Percentiles rank a stretch among this genome's conserved stretches.
phyloP scores from a whole-genome alignment of 116 monocot species.

The Cymodocea nodosa region DNA sequence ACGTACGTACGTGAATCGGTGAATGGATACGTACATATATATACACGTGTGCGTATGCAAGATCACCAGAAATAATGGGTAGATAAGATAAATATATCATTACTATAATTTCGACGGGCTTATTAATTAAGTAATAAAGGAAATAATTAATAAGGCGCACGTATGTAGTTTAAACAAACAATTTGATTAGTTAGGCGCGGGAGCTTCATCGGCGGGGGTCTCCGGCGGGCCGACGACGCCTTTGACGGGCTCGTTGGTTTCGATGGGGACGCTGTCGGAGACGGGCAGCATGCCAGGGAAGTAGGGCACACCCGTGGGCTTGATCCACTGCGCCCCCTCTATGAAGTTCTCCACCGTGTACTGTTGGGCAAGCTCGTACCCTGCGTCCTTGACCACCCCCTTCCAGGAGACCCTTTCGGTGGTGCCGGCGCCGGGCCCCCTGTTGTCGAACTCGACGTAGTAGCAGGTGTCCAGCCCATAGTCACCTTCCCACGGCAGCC shows the following conservation, averaged over 20 bases:
- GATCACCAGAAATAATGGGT: too few relatives aligned
- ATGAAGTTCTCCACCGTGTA: conserved; percentile 55
- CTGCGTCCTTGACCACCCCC: conserved; percentile 43
- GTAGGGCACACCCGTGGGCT: conserved; percentile 39
- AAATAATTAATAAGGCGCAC: too few relatives aligned
- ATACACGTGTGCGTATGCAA: too few relatives aligned
- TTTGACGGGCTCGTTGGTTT: not conserved
- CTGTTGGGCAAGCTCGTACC: conserved; percentile 19
- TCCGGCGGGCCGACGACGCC: not conserved
- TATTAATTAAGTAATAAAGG: too few relatives aligned
- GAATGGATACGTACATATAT: too few relatives aligned
- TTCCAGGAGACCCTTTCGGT: conserved; percentile 49
- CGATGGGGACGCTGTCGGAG: not conserved
- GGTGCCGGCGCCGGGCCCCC: conserved; percentile 39
- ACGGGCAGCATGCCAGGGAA: conserved; percentile 35
- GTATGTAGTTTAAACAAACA: too few relatives aligned
- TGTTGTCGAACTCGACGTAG: conserved; percentile 56
- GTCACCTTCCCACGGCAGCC: conserved; percentile 57
- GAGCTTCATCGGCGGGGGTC: too few relatives aligned
- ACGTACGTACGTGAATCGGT: too few relatives aligned
- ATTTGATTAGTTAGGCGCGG: too few relatives aligned
- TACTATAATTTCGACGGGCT: too few relatives aligned
- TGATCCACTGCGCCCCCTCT: conserved; percentile 43
- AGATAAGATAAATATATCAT: too few relatives aligned
- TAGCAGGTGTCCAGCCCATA: conserved; percentile 50